Percentiles rank a stretch among this genome's conserved stretches.
Evolutionary conservation across 129 eudicot genomes (phyloP).

Genomic region (Helichrysum umbraculigerum): DNA sequence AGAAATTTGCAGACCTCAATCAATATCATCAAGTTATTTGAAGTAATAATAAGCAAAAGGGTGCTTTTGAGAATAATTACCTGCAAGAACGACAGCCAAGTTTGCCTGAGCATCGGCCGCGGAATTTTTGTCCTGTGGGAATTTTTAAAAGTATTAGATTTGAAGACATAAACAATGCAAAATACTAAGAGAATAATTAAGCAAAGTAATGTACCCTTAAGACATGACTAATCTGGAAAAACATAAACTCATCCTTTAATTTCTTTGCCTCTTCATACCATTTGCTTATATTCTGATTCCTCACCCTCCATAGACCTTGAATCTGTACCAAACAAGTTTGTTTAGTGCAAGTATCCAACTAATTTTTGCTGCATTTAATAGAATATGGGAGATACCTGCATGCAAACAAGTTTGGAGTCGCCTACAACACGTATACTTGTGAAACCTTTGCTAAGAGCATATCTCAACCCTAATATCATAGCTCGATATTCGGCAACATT

Average conservation of each 20-base stretch:
- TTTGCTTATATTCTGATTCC: slow-evolving; percentile 52
- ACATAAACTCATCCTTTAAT: slow-evolving; percentile 66
- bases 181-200: background rate
- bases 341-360: slow-evolving; percentile 5
- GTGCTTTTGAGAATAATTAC: slow-evolving; percentile 21
- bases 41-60: background rate
- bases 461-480: slow-evolving; percentile 78
- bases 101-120: slow-evolving; percentile 89
- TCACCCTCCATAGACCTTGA: slow-evolving; percentile 87
- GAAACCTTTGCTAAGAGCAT: slow-evolving; percentile 84
- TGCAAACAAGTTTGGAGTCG: slow-evolving; percentile 91
- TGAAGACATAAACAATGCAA: slow-evolving; percentile 4
- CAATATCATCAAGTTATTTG: background rate
- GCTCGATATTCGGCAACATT: slow-evolving; percentile 92
- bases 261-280: slow-evolving; percentile 76
- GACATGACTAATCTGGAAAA: slow-evolving; percentile 69
- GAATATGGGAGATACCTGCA: slow-evolving; percentile 58
- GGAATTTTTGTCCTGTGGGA: slow-evolving; percentile 55
- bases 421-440: slow-evolving; percentile 74
- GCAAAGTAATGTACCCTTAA: slow-evolving; percentile 52
- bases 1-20: background rate
- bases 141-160: background rate
- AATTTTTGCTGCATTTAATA: background rate
- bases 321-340: slow-evolving; percentile 40
- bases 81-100: slow-evolving; percentile 67